A percentile compares a stretch with the other conserved stretches of the same genome.
These are phyloP conservation scores for Candida glucosophila DNA, from an alignment of 1,139 yeast genomes.

Conservation along the genomic window DNA sequence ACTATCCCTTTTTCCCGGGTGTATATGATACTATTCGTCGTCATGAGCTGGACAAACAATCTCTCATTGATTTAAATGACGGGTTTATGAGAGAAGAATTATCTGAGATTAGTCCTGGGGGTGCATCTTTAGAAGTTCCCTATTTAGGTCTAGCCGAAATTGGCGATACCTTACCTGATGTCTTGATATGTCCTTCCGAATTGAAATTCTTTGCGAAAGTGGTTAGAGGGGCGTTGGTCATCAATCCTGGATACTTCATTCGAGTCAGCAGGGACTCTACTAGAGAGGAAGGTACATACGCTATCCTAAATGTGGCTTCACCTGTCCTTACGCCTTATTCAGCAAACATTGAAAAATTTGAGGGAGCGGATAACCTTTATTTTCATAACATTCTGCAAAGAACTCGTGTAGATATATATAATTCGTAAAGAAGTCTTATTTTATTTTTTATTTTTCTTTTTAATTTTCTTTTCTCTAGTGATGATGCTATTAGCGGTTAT, in stretches of 20 bases:
- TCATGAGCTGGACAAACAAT: conserved; percentile 7
- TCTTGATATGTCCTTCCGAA: conserved; percentile 72
- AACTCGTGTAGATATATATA: conserved; percentile 62
- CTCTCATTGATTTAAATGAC: conserved; percentile 12
- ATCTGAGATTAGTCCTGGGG: conserved; percentile 36
- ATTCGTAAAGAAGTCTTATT: conserved; percentile 27
- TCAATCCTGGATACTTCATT: conserved; percentile 75
- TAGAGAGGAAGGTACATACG: conserved; percentile 60
- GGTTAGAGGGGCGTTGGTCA: conserved; percentile 65
- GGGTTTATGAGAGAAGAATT: conserved; percentile 30
- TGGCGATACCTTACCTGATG: conserved; percentile 69
- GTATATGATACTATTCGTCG: conserved; percentile 23
- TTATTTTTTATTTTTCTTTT: too few relatives aligned
- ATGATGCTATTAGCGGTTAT: too few relatives aligned
- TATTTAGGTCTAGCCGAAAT: conserved; percentile 76
- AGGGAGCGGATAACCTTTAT: conserved; percentile 30
- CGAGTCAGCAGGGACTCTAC: conserved; percentile 33
- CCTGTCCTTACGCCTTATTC: conserved; percentile 31
- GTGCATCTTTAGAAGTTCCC: conserved; percentile 69
- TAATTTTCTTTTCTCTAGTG: too few relatives aligned
- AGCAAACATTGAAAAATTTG: conserved; percentile 33
- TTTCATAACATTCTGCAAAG: conserved; percentile 70
- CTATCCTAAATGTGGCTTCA: conserved; percentile 45
- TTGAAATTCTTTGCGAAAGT: conserved; percentile 66
- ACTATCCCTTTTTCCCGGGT: conserved; percentile 82